Base-by-base conservation (phyloP, 192 early-diverging fungal species). In the Powellomyces hirtus region DNA sequence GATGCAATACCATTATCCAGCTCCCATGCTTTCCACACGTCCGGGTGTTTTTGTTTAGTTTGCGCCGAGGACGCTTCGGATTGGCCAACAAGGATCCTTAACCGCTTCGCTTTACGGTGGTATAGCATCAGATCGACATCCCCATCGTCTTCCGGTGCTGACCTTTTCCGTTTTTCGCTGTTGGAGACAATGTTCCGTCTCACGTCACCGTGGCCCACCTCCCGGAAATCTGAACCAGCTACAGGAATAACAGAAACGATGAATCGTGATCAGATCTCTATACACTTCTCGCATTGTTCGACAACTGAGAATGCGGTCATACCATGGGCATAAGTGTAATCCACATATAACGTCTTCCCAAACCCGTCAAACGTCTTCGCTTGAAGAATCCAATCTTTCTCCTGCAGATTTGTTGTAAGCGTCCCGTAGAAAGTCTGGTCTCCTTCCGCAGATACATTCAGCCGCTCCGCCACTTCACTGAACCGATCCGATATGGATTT, bases 351-450 rank as follows among this genome's bases (percentile, higher is more conserved):
- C 13, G 59, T 60, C 20, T 36, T 36, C 20, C 59, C 36, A 38
- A 38, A 60, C 20, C 59, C 59, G 33, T 60, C 36, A 20, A 60
- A 29, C 36, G 59, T 60, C 5, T 60, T 60, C n/a, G 59, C 14
- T 36, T 60, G 59, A 10, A 60, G n/a, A 29, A 60, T 60, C 59
- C 59, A 60, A 37, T 38, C 37, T 20, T 38, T 60, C 29, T 60
- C 59, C 36, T 7, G 59, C 2, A 60, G 37, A 14, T 60, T 20
- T 7, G 59, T 24, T n/a, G 59, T 60, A 4, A 60, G 37, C 35
- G n/a, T 20, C 3, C 34, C 31, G 20, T 60, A 60, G 20, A 60
- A 60, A 18, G 29, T 37, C 36, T 37, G 4, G 59, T 60, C 59
- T 3, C 59, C 20, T 8, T n/a, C 20, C 13, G 29, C 38, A 24